Evolutionary conservation across 106 monocot species (phyloP).

Genomic region (Acorus gramineus): DNA sequence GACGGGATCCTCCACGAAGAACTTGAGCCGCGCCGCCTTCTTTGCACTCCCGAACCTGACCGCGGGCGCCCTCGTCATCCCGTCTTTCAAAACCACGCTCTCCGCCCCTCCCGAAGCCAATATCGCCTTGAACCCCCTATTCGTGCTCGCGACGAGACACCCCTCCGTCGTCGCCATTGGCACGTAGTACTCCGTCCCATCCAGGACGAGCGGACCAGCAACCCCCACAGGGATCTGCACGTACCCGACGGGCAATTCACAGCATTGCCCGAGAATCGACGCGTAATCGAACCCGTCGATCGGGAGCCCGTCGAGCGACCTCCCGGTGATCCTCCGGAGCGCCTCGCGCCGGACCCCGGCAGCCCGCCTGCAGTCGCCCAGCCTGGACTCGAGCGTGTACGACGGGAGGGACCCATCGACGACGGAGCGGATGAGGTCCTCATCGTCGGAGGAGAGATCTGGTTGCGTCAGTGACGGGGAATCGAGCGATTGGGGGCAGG

Average conservation of each 20-base stretch:
- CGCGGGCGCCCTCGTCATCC: constrained; percentile 39
- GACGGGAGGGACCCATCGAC: constrained; percentile 50
- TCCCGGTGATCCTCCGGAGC: constrained; percentile 46
- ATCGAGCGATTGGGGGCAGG: too few relatives aligned
- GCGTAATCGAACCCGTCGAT: constrained; percentile 71
- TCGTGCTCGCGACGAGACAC: too few relatives aligned
- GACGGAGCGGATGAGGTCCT: constrained; percentile 45
- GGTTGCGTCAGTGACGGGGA: too few relatives aligned
- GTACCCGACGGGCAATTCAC: constrained; percentile 76
- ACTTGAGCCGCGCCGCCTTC: too few relatives aligned
- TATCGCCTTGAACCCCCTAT: too few relatives aligned
- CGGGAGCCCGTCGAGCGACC: constrained; percentile 55
- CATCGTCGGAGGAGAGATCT: constrained; percentile 18
- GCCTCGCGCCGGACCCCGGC: constrained; percentile 60
- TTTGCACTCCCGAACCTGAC: neutral
- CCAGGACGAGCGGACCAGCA: constrained; percentile 62
- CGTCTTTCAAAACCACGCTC: too few relatives aligned
- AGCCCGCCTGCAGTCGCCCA: constrained; percentile 58
- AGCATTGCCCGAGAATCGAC: constrained; percentile 76
- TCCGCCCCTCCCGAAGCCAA: too few relatives aligned
- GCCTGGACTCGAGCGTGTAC: constrained; percentile 46
- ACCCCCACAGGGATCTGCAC: constrained; percentile 65
- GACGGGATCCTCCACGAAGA: too few relatives aligned
- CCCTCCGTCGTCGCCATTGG: constrained; percentile 67
- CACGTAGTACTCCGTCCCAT: constrained; percentile 47